Base-by-base conservation (phyloP, 2,329 filamentous ascomycete genomes). In the Botryosphaeria dothidea region DNA sequence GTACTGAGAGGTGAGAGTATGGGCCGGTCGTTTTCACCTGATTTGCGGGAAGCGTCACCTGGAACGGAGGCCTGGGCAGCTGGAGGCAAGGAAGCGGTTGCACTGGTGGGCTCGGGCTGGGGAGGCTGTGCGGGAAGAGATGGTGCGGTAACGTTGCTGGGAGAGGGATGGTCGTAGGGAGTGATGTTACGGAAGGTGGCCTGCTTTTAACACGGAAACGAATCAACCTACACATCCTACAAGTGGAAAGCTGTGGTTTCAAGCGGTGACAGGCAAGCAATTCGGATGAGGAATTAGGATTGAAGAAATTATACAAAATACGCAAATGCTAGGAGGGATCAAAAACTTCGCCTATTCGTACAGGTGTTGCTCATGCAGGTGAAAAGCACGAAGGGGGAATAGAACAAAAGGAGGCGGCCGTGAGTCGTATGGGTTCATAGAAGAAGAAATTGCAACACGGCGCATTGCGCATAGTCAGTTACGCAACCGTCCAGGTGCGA, bases 211-310 rank as follows among this genome's bases (percentile, higher is more conserved):
- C 52, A 49, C 21, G 52, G 43, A 29, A 65, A 56, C 51, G 51
- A 62, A 65, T 65, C 62, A 65, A 65, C 62, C 41, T 54, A 57
- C 62, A 63, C 51, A 38, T 64, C 43, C 61, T 54, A 29, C 38
- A 49, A 56, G 45, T 45, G 49, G 51, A 54, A 36, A 46, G 25
- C 25, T 34, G 21, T 41, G 41, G 46, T 41, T 34, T 60, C 61
- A 56, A 64, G 49, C 61, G 31, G 57, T 31, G 29, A 49, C 48
- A 51, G 17, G 45, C 56, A 60, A 38, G 29, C n/a, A n/a, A n/a
- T n/a, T 43, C 25, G 36, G 61, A 56, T 49, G 51, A 64, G 49
- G 48, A 64, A 65, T 56, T 58, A 65, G 52, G 29, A 65, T 65
- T 65, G 58, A 51, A 58, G 51, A 49, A 65, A 57, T 54, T 65